These are phyloP conservation scores for Turnera subulata DNA, from an alignment of 345 rosid species.

Conservation along the genomic window DNA sequence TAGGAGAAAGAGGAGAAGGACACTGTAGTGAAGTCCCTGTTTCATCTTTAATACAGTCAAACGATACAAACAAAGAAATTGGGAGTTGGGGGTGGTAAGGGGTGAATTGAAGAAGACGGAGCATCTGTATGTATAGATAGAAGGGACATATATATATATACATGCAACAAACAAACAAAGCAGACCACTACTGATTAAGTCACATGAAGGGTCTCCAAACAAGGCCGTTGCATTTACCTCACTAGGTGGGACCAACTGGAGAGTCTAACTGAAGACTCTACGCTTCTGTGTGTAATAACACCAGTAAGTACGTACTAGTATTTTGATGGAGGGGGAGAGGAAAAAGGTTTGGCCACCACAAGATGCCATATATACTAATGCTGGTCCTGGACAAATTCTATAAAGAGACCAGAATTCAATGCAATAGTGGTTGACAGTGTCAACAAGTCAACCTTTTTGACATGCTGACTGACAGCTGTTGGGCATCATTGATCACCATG, in stretches of 20 bases:
- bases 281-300: constrained; percentile 11
- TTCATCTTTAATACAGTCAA: background rate
- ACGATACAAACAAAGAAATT: constrained; percentile 6
- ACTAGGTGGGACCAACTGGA: constrained; percentile 6
- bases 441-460: constrained; percentile 37
- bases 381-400: constrained; percentile 30
- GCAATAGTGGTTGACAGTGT: constrained; percentile 32
- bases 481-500: constrained; percentile 24
- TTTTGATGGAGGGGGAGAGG: constrained; percentile 1
- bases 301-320: background rate
- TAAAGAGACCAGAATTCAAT: constrained; percentile 17
- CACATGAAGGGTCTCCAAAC: constrained; percentile 17
- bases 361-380: constrained; percentile 19
- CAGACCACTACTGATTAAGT: background rate
- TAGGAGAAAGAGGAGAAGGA: constrained; percentile 37
- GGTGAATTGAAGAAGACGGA: constrained; percentile 1
- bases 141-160: constrained; percentile 22
- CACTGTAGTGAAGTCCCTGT: constrained; percentile 39
- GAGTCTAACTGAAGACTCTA: constrained; percentile 2
- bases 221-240: constrained; percentile 5
- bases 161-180: constrained; percentile 16
- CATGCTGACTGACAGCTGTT: constrained; percentile 40
- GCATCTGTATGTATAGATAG: background rate
- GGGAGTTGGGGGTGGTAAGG: constrained; percentile 8
- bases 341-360: constrained; percentile 18